A percentile compares a stretch with the other conserved stretches of the same genome.
Evolutionary conservation across 176 grass and related monocot genomes (phyloP).

Genomic region (Aegilops longissima): DNA sequence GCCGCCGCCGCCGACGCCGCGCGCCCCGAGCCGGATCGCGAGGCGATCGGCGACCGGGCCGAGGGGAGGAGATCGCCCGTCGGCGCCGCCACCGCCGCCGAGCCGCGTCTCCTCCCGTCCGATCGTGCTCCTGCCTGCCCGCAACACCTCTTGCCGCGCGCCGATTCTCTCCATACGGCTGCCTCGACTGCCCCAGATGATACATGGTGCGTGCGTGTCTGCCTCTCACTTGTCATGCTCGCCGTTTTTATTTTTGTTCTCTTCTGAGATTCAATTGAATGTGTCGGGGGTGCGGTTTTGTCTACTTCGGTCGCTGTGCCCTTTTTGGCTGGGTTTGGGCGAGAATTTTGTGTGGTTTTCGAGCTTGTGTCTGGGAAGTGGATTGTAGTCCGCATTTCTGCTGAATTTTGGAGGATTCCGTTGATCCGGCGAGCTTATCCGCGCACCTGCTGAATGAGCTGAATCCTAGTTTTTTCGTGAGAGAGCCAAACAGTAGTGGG

Average conservation of each 20-base stretch:
- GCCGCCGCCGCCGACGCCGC: neutral
- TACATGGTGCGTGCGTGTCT: conserved; percentile 45
- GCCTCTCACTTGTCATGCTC: neutral
- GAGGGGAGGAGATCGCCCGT: conserved; percentile 58
- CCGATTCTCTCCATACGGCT: conserved; percentile 3
- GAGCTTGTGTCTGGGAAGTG: conserved; percentile 32
- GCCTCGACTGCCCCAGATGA: conserved; percentile 46
- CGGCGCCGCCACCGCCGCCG: conserved; percentile 42
- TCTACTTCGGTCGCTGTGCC: neutral
- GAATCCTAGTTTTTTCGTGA: neutral
- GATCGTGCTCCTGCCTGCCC: conserved; percentile 26
- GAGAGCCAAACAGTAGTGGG: conserved; percentile 2
- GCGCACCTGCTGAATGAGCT: neutral
- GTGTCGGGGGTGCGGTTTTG: conserved; percentile 32
- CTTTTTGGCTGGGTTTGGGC: conserved; percentile 45
- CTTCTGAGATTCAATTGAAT: conserved; percentile 37
- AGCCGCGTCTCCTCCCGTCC: conserved; percentile 56
- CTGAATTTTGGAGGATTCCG: neutral
- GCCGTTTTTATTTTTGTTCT: neutral
- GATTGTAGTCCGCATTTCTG: neutral
- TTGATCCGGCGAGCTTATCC: neutral
- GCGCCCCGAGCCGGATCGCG: conserved; percentile 28
- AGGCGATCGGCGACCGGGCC: conserved; percentile 32
- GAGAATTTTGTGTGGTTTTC: conserved; percentile 37
- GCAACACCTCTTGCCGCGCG: neutral